Percentiles rank a stretch among this genome's conserved stretches.
These are phyloP conservation scores for Excoecaria cochinchinensis DNA, from an alignment of 345 rosid genomes.

Conservation along the genomic window DNA sequence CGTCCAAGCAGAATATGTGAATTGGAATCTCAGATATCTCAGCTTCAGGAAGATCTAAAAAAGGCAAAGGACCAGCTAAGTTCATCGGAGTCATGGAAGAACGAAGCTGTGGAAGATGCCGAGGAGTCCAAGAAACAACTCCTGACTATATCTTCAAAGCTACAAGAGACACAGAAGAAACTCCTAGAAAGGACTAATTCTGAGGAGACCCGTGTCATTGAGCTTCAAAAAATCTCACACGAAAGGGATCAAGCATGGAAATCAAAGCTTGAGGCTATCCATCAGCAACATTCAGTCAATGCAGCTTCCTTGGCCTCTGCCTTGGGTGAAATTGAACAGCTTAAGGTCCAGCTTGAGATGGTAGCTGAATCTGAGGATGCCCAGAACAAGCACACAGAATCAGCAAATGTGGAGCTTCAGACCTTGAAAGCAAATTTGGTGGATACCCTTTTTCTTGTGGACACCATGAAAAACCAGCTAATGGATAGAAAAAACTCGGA, in stretches of 20 bases:
- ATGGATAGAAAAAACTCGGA: constrained; percentile 67
- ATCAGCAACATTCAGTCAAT: constrained; percentile 70
- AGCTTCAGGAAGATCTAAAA: constrained; percentile 80
- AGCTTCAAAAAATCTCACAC: constrained; percentile 67
- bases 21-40: constrained; percentile 62
- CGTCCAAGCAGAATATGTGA: constrained; percentile 54
- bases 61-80: constrained; percentile 68
- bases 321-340: constrained; percentile 77
- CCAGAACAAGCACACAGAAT: constrained; percentile 51
- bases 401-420: constrained; percentile 53
- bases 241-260: constrained; percentile 85
- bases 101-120: constrained; percentile 65
- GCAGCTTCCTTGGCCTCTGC: constrained; percentile 73
- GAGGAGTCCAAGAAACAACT: constrained; percentile 72
- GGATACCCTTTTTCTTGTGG: constrained; percentile 61
- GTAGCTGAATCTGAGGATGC: constrained; percentile 60
- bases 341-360: constrained; percentile 62
- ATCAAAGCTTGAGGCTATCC: constrained; percentile 84
- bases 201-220: constrained; percentile 64
- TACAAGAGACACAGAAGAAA: constrained; percentile 63
- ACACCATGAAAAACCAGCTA: constrained; percentile 68
- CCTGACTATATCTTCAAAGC: constrained; percentile 43
- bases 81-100: constrained; percentile 63
- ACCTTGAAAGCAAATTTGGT: constrained; percentile 63
- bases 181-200: constrained; percentile 64